Base-by-base conservation (phyloP, 2,329 filamentous ascomycete species). In the Ophiobolus disseminans region DNA sequence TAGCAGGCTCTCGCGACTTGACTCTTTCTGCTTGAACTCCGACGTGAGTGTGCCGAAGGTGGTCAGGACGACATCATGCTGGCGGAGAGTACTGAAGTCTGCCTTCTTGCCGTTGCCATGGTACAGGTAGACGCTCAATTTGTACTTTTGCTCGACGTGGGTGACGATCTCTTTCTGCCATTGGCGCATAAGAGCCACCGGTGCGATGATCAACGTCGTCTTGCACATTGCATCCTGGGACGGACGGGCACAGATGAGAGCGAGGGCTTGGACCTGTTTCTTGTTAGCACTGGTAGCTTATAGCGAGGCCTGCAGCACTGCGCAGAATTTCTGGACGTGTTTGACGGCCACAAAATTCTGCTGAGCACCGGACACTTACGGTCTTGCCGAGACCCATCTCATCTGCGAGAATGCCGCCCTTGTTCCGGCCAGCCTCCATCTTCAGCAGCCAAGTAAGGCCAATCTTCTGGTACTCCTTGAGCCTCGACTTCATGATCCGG, bases 391-490 rank as follows among this genome's bases (percentile, higher is more conserved):
- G 76, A 6, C 90, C 90, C 90, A 93, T 94, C 55, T 65, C 64
- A 42, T 69, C 66, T 0, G 70, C 71, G 19, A 92, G 77, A 45
- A 93, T 90, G 17, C 89, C 87, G 14, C 89, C 89, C 62, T 88
- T 91, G 43, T 86, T 85, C 2, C 76, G 80, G 7, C 89, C 85
- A 47, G 83, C 80, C 70, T 93, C 90, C 78, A 87, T 89, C 5
- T 83, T 81, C 62, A 85, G 85, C 75, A 94, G 82, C 90, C 90
- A 94, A 1, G 84, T 81, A 28, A 93, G 70, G 3, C 88, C 90
- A 14, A 93, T 76, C 60, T 89, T 86, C 66, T 97, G 92, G 63
- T 96, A 91, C 36, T 87, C 84, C 75, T 94, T 91, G 7, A 97
- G 77, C 0, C 81, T 76, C 48, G 84, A 85, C 49, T 79, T 84